Evolutionary conservation across 108 stramenopile species (phyloP).

Genomic region (Asterionellopsis glacialis): DNA sequence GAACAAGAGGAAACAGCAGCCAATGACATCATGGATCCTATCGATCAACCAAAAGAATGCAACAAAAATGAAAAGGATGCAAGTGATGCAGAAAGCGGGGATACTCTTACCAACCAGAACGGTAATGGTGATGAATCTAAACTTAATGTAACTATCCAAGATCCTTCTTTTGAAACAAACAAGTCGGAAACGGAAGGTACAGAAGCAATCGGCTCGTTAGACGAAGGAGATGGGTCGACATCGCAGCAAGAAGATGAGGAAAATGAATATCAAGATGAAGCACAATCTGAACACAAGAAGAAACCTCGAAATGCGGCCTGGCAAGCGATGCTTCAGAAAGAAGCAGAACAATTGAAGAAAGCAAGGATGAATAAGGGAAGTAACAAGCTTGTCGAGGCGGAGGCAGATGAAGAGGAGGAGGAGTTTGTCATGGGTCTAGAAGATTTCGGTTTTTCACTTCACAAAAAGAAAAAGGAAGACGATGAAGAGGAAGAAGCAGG

Average conservation of each 20-base stretch:
- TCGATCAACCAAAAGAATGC: too few species aligned
- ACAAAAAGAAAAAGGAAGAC: slow-evolving; percentile 66
- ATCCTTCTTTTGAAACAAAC: neutral
- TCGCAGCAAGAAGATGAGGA: slow-evolving; percentile 13
- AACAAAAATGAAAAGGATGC: too few species aligned
- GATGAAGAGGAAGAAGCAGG: slow-evolving; percentile 69
- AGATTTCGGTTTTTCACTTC: slow-evolving; percentile 81
- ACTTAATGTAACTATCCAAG: neutral
- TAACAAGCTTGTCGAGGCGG: slow-evolving; percentile 59
- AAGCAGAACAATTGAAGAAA: slow-evolving; percentile 68
- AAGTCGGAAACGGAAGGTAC: neutral
- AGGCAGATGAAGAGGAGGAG: slow-evolving; percentile 90
- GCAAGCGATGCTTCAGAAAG: slow-evolving; percentile 72
- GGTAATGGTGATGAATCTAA: neutral
- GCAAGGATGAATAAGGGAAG: slow-evolving; percentile 41
- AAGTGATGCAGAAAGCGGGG: neutral
- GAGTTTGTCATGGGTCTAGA: slow-evolving; percentile 85
- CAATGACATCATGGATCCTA: too few species aligned
- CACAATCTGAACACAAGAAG: slow-evolving; percentile 10
- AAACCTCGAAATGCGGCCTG: slow-evolving; percentile 68
- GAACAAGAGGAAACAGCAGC: too few species aligned
- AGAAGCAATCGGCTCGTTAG: neutral
- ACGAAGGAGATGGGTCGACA: slow-evolving; percentile 3
- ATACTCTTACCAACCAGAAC: too few species aligned
- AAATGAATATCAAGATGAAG: neutral